A percentile compares a stretch with the other conserved stretches of the same genome.
Evolutionary conservation across 257 asterid genomes (phyloP).

Genomic region (Galeopsis tetrahit): DNA sequence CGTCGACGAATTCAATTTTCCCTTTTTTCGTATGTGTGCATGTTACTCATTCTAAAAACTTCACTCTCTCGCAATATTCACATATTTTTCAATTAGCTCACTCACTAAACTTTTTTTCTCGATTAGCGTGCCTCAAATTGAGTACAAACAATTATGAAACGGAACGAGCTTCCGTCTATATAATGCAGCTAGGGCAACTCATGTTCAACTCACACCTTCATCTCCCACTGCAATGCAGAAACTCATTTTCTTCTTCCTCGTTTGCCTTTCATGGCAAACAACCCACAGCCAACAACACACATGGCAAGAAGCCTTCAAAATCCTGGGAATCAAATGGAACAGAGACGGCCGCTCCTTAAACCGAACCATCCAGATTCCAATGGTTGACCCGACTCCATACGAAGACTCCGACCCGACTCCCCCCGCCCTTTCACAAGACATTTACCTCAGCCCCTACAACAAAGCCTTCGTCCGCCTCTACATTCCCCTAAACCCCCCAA

Average conservation of each 20-base stretch:
- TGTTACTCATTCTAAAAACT: no score
- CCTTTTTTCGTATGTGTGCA: no score
- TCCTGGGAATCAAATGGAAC: slow-evolving; percentile 37
- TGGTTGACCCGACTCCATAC: slow-evolving; percentile 28
- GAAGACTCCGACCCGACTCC: slow-evolving; percentile 21
- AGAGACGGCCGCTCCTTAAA: slow-evolving; percentile 31
- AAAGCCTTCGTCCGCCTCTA: slow-evolving; percentile 38
- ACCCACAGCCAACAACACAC: slow-evolving; percentile 16
- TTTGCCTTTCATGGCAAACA: slow-evolving; percentile 21
- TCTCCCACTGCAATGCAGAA: not conserved
- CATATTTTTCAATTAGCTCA: no score
- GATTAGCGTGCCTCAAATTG: no score
- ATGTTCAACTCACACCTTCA: no score
- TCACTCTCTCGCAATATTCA: no score
- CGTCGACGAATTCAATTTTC: no score
- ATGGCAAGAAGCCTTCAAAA: slow-evolving; percentile 37
- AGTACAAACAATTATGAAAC: no score
- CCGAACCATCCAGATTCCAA: slow-evolving; percentile 22
- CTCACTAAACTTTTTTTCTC: no score
- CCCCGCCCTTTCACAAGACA: slow-evolving; percentile 29
- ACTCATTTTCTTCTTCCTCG: not conserved
- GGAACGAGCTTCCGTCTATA: no score
- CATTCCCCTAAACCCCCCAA: slow-evolving; percentile 29
- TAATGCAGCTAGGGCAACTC: no score
- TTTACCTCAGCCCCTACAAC: slow-evolving; percentile 7